These are phyloP conservation scores for Scalesia atractyloides DNA, from an alignment of 129 eudicot genomes.

Conservation along the genomic window DNA sequence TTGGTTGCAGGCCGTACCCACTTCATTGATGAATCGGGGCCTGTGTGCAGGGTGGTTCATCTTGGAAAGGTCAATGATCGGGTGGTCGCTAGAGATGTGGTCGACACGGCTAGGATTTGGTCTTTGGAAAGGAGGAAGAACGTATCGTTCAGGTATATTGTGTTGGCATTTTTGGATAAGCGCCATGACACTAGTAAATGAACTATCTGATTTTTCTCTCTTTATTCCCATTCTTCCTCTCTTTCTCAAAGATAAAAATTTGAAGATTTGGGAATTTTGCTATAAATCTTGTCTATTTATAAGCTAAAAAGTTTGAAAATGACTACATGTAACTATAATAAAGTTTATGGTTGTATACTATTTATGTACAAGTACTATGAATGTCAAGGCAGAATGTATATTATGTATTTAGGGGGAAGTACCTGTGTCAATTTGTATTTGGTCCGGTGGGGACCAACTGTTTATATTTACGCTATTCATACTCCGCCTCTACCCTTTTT, in stretches of 20 bases:
- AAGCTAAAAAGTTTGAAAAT: constrained; percentile 28
- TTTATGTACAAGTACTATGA: constrained; percentile 30
- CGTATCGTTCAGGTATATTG: constrained; percentile 43
- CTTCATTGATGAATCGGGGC: constrained; percentile 36
- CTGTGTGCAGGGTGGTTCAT: constrained; percentile 42
- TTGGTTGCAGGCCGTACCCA: constrained; percentile 56
- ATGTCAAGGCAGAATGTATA: constrained; percentile 19
- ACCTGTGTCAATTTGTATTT: constrained; percentile 13
- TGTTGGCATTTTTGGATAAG: constrained; percentile 39
- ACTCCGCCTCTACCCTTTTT: background rate
- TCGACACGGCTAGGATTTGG: constrained; percentile 27
- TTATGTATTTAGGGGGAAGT: constrained; percentile 17
- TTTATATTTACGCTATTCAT: constrained; percentile 18
- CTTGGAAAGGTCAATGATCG: constrained; percentile 54
- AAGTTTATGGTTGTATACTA: constrained; percentile 20
- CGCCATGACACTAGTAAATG: constrained; percentile 58
- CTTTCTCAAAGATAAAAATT: constrained; percentile 6
- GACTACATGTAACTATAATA: background rate
- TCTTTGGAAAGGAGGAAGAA: constrained; percentile 56
- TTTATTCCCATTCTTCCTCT: constrained; percentile 39
- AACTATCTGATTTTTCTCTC: constrained; percentile 23
- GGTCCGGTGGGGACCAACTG: constrained; percentile 26
- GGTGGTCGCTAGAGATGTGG: constrained; percentile 31
- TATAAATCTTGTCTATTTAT: constrained; percentile 26
- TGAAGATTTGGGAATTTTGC: constrained; percentile 14